Percentiles rank a stretch among this genome's conserved stretches.
phyloP scores from a whole-genome alignment of 345 rosid genomes.

The Eucalyptus curtisii region DNA sequence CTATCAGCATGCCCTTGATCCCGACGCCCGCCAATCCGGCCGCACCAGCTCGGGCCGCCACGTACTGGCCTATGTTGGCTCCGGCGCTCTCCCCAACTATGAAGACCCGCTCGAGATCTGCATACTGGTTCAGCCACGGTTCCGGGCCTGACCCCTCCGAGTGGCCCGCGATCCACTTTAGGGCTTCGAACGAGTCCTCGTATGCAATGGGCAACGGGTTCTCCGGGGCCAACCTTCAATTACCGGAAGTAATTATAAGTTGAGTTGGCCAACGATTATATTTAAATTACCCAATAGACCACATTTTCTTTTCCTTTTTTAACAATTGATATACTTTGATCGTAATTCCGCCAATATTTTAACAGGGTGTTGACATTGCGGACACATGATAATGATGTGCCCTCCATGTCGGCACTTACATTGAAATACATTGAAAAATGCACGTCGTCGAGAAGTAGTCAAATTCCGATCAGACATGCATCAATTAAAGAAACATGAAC shows the following conservation, averaged over 20 bases:
- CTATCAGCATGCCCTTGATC: slow-evolving; percentile 13
- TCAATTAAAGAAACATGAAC: background rate
- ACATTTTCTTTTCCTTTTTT: background rate
- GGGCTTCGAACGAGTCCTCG: slow-evolving; percentile 44
- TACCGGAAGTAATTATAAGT: background rate
- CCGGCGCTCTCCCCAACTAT: slow-evolving; percentile 61
- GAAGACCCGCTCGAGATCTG: slow-evolving; percentile 24
- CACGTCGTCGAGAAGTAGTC: background rate
- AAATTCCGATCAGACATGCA: background rate
- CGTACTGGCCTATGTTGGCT: slow-evolving; percentile 39
- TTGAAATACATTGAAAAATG: background rate
- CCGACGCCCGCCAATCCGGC: background rate
- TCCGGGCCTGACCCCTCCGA: slow-evolving; percentile 22
- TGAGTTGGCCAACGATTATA: background rate
- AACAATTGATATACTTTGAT: background rate
- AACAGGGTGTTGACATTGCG: background rate
- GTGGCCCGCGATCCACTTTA: slow-evolving; percentile 40
- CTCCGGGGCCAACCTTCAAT: slow-evolving; percentile 49
- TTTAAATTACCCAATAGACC: background rate
- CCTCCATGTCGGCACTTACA: background rate
- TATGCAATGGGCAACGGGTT: slow-evolving; percentile 36
- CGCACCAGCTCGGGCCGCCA: slow-evolving; percentile 14
- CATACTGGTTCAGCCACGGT: slow-evolving; percentile 28
- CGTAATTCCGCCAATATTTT: background rate
- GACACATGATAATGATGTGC: background rate